Evolutionary conservation across 148 eudicot genomes (phyloP).

Genomic region (Rhododendron williamsianum): DNA sequence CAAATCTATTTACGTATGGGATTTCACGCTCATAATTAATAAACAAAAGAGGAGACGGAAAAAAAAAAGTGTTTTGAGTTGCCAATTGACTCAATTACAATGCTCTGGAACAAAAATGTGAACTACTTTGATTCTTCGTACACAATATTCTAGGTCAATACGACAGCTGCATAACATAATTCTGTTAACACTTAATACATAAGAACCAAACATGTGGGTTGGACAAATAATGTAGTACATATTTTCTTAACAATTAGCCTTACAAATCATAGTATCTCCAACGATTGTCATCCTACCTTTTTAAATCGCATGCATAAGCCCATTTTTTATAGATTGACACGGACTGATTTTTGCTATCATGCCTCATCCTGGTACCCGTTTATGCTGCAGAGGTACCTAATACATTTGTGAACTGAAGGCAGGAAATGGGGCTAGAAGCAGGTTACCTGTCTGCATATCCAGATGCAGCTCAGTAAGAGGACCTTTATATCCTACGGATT

Average conservation of each 20-base stretch:
- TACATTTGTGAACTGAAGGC: not conserved
- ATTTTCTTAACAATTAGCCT: not conserved
- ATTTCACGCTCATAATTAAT: not conserved
- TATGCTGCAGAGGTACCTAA: not conserved
- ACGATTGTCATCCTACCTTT: not conserved
- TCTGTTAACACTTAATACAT: not conserved
- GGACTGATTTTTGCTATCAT: not conserved
- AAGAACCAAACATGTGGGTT: not conserved
- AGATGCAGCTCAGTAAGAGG: not conserved
- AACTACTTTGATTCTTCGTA: not conserved
- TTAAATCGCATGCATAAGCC: not conserved
- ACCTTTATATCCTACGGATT: not conserved
- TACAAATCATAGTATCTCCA: not conserved
- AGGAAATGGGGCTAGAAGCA: not conserved
- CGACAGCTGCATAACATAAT: not conserved
- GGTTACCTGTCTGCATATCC: not conserved
- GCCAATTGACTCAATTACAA: conserved; percentile 3
- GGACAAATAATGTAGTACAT: not conserved
- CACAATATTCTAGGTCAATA: not conserved
- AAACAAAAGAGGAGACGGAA: not conserved
- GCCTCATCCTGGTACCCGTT: not conserved
- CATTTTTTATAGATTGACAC: not conserved
- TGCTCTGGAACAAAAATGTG: not conserved
- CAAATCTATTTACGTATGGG: not conserved
- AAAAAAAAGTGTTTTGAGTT: not conserved